Conservation (phyloP, 192 early-diverging fungal species). For the Gigaspora rosea region DNA sequence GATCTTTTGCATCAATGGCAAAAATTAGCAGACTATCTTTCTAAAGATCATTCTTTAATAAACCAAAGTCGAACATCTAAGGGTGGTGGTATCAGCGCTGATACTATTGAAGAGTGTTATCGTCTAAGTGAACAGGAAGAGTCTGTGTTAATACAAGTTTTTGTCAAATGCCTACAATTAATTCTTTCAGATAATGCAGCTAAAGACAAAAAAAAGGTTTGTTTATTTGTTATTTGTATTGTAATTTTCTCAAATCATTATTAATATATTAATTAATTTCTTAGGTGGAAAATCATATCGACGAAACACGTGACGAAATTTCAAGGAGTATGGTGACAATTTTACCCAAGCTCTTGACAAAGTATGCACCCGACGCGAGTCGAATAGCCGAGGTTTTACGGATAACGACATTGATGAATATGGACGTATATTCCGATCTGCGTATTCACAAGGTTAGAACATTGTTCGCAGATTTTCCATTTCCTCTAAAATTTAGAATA, state of each 20-base stretch:
- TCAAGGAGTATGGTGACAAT: constrained; percentile 44
- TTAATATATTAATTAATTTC: background rate
- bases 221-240: background rate
- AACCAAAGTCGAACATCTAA: background rate
- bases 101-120: constrained; percentile 43
- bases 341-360: constrained; percentile 48
- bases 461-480: background rate
- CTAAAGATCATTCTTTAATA: constrained; percentile 38
- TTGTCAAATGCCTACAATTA: constrained; percentile 46
- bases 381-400: constrained; percentile 44
- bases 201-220: constrained; percentile 41
- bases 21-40: constrained; percentile 53
- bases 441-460: constrained; percentile 45
- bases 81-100: background rate
- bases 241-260: background rate
- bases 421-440: constrained; percentile 51
- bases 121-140: constrained; percentile 55
- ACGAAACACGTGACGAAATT: constrained; percentile 43
- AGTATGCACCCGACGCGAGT: constrained; percentile 47
- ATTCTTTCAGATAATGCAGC: constrained; percentile 34
- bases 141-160: constrained; percentile 52
- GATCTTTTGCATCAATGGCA: constrained; percentile 50
- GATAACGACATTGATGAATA: constrained; percentile 49
- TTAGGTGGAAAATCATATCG: constrained; percentile 40
- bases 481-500: background rate